Evolutionary conservation across 2,329 filamentous ascomycete species (phyloP).

Genomic region (Aureobasidium sp.): DNA sequence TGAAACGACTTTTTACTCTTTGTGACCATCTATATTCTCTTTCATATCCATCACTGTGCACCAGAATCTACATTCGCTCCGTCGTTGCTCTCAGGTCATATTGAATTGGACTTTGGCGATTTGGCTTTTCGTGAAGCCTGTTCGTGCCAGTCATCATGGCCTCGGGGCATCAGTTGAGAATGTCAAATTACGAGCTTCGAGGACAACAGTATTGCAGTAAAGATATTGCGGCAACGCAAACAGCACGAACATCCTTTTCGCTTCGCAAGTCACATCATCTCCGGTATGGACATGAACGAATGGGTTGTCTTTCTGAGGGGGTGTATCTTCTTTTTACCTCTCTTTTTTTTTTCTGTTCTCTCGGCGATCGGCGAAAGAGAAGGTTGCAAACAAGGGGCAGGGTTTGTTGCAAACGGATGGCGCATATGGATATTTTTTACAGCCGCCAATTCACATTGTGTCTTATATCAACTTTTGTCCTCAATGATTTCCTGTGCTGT

Average conservation of each 20-base stretch:
- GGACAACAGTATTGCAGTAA: neutral
- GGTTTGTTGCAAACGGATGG: neutral
- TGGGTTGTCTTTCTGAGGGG: neutral
- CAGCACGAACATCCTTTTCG: neutral
- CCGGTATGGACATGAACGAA: neutral
- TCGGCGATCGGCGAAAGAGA: neutral
- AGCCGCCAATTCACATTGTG: neutral
- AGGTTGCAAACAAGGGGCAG: neutral
- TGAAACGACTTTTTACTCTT: constrained; percentile 15
- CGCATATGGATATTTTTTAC: constrained; percentile 6
- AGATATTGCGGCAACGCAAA: neutral
- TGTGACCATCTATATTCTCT: constrained; percentile 7
- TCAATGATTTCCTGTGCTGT: too few species aligned
- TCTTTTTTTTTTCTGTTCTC: neutral
- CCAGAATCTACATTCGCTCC: neutral
- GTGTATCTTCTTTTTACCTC: neutral
- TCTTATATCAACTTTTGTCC: neutral
- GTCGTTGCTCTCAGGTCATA: neutral
- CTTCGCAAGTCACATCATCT: neutral
- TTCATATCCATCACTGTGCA: neutral
- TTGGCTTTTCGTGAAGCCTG: too few species aligned
- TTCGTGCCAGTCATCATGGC: neutral
- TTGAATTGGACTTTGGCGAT: neutral
- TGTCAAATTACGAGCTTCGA: neutral
- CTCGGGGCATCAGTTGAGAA: neutral